Base-by-base conservation (phyloP, 2,329 filamentous ascomycete genomes). In the Microcyclospora tardicrescens region DNA sequence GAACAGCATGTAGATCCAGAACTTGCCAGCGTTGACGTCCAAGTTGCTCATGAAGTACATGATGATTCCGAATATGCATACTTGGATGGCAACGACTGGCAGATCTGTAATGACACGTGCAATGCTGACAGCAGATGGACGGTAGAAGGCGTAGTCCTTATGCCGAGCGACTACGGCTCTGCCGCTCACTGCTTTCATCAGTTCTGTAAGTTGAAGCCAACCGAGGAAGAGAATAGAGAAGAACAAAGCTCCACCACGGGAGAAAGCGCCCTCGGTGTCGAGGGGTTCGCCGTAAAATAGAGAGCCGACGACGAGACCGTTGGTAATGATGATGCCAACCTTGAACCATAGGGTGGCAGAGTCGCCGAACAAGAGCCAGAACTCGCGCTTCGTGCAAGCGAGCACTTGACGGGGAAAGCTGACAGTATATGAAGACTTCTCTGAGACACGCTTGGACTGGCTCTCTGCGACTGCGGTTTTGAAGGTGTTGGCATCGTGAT, bases 361-460 rank as follows among this genome's bases (percentile, higher is more conserved):
- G 59, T 93, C 82, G 30, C 83, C 83, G 54, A 74, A 72, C 19
- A 86, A 73, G 24, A 93, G 71, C 79, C 82, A 86, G 42, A 84
- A 78, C 58, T 91, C 82, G 32, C 84, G 73, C 47, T 76, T 69
- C 0, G 79, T 81, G 44, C 63, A 79, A 67, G 76, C 75, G 19
- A 73, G 55, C 1, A 91, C 78, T 59, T 91, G 84, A 5, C 75
- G 71, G 33, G 70, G 62, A 53, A 87, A 81, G 10, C 77, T 82
- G 39, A 89, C 75, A 0, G 83, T 89, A 60, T 85, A 91, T 13
- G 75, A 75, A 3, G 79, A 84, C 45, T 79, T 79, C 50, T 82
- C 75, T 6, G 69, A 67, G 2, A 73, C 77, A 50, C 60, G 64
- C 44, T 75, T 76, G 35, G 79, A 81, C 60, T 84, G 82, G 37